Conservation (phyloP, 2,329 filamentous ascomycete species). For the Fusarium irregulare region DNA sequence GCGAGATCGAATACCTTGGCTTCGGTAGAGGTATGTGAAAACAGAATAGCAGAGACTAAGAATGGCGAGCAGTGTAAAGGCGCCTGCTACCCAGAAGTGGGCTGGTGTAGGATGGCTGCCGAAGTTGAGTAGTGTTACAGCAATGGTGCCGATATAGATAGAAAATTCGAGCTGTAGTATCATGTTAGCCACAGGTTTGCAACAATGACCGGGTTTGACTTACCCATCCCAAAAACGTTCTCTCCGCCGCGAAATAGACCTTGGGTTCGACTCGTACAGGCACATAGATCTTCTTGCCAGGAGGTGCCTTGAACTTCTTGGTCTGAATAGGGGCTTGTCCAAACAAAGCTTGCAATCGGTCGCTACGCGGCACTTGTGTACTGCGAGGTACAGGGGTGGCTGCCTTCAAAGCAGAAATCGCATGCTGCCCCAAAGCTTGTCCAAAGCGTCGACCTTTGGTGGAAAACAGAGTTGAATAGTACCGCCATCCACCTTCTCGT, state of each 20-base stretch:
- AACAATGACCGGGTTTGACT: constrained; percentile 48
- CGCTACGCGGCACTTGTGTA: constrained; percentile 67
- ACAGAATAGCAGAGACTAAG: constrained; percentile 85
- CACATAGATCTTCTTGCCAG: constrained; percentile 93
- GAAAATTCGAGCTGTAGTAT: constrained; percentile 84
- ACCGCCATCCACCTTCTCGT: constrained; percentile 79
- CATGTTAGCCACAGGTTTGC: constrained; percentile 3
- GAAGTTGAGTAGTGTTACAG: constrained; percentile 86
- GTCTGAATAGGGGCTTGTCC: constrained; percentile 66
- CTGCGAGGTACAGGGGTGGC: constrained; percentile 66
- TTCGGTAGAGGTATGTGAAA: constrained; percentile 87
- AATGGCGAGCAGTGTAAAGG: constrained; percentile 86
- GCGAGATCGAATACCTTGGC: constrained; percentile 83
- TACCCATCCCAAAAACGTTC: constrained; percentile 95
- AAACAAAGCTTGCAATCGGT: constrained; percentile 65
- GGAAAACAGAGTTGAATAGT: constrained; percentile 71
- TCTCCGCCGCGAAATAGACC: constrained; percentile 95
- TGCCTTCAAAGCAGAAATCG: constrained; percentile 60
- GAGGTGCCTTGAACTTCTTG: constrained; percentile 76
- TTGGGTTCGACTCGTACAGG: constrained; percentile 97
- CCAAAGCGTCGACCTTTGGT: constrained; percentile 58
- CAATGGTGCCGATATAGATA: constrained; percentile 91
- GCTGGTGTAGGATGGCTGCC: constrained; percentile 66
- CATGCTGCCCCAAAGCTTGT: constrained; percentile 56
- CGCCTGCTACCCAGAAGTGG: constrained; percentile 76